Conservation (phyloP, 2,329 filamentous ascomycete genomes). For the Endothia cerciana region DNA sequence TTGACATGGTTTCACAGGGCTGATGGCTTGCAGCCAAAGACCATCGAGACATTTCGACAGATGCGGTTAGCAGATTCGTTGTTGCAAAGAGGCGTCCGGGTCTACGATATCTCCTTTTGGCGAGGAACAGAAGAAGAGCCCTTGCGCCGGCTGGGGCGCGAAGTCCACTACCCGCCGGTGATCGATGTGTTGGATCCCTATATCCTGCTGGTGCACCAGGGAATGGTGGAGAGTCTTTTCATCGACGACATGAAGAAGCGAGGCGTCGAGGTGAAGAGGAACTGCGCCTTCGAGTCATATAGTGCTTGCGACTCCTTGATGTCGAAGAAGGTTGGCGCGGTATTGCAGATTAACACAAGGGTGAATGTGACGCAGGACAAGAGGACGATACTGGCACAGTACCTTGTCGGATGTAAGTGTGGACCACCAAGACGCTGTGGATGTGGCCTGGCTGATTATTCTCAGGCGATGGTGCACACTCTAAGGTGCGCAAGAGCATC, state of each 20-base stretch:
- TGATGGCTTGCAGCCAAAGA: conserved; percentile 77
- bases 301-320: conserved; percentile 41
- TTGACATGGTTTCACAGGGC: conserved; percentile 48
- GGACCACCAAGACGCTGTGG: background rate
- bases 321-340: conserved; percentile 45
- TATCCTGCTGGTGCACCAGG: conserved; percentile 68
- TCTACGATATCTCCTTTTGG: conserved; percentile 77
- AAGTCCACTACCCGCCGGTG: conserved; percentile 69
- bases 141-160: conserved; percentile 45
- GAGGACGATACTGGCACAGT: conserved; percentile 56
- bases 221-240: conserved; percentile 74
- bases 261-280: conserved; percentile 65
- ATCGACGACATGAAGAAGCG: conserved; percentile 69
- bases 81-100: conserved; percentile 67
- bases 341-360: conserved; percentile 55
- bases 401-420: conserved; percentile 66
- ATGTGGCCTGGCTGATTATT: conserved; percentile 25
- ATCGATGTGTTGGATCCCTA: conserved; percentile 61
- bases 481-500: conserved; percentile 55
- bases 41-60: conserved; percentile 76
- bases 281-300: conserved; percentile 65
- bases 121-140: conserved; percentile 62
- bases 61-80: conserved; percentile 73
- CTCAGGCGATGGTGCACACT: conserved; percentile 55
- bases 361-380: conserved; percentile 56